Base-by-base conservation (phyloP, 1,284 basidiomycete species). In the Takashimella koratensis region DNA sequence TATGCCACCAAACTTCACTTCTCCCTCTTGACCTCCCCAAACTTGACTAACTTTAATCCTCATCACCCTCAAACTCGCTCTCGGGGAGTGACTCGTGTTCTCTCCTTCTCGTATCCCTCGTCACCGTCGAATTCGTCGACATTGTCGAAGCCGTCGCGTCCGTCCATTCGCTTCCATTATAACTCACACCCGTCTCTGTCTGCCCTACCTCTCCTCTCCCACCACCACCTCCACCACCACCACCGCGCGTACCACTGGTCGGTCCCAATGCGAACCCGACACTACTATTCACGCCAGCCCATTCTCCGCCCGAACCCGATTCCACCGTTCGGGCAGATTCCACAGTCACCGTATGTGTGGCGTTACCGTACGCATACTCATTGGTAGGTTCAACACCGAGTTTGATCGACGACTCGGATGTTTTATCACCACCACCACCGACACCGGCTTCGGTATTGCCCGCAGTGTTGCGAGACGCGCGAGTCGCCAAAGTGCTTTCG, bases 401-500 rank as follows among this genome's bases (percentile, higher is more conserved):
- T 36, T 36, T 36, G 30, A 36, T 36, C 16, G 30, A 36, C 16
- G 30, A 36, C 8, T 36, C 16, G 16, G 30, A 36, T n/a, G n/a
- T n/a, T 36, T 36, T 36, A 36, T 36, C 30, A 36, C 8, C 8
- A n/a, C n/a, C n/a, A n/a, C n/a, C n/a, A n/a, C n/a, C n/a, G n/a
- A n/a, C n/a, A n/a, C n/a, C n/a, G 10, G 30, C 30, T 8, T 36
- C 30, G 30, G 30, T 16, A 8, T 8, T 8, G 16, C 30, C 30
- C 8, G 30, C 30, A 36, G 30, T 36, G 16, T 36, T 36, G 8
- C 30, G 30, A 36, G 30, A 36, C 16, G 30, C 30, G 8, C 30
- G 8, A 8, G 30, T 36, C 8, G 30, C 30, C 39, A 67, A 51
- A 5, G 65, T 60, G 16, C 51, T 43, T 49, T 63, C 62, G 13